A percentile compares a stretch with the other conserved stretches of the same genome.
Evolutionary conservation across 2,329 filamentous ascomycete species (phyloP).

Genomic region (Neonectria sp.): DNA sequence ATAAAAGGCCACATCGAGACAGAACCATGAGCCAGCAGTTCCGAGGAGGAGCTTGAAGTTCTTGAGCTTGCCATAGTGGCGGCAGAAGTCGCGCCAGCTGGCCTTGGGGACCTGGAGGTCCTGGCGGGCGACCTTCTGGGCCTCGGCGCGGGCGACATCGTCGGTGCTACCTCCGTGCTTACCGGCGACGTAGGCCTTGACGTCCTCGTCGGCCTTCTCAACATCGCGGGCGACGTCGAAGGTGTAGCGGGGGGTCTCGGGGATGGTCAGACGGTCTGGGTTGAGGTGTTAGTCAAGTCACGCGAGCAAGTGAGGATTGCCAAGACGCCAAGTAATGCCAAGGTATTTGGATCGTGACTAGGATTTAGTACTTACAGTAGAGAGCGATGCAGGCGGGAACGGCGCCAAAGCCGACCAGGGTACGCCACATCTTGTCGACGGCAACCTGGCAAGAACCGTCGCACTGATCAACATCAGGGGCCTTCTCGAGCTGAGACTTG

Average conservation of each 20-base stretch:
- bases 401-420: slow-evolving; percentile 85
- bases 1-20: slow-evolving; percentile 75
- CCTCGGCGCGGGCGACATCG: slow-evolving; percentile 74
- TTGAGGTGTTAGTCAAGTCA: slow-evolving; percentile 12
- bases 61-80: slow-evolving; percentile 79
- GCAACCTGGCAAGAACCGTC: slow-evolving; percentile 53
- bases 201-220: slow-evolving; percentile 80
- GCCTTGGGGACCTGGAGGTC: slow-evolving; percentile 78
- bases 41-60: slow-evolving; percentile 81
- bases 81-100: slow-evolving; percentile 78
- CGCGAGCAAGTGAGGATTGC: not conserved
- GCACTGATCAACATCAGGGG: slow-evolving; percentile 69
- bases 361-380: slow-evolving; percentile 69
- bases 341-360: not conserved
- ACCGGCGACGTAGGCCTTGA: slow-evolving; percentile 81
- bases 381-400: slow-evolving; percentile 86
- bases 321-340: slow-evolving; percentile 26
- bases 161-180: slow-evolving; percentile 75
- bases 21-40: slow-evolving; percentile 90
- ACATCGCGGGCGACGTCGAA: slow-evolving; percentile 85
- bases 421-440: slow-evolving; percentile 91
- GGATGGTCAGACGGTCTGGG: slow-evolving; percentile 79
- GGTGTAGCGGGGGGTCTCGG: slow-evolving; percentile 90
- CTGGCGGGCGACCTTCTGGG: slow-evolving; percentile 67
- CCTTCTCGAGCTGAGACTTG: slow-evolving; percentile 72